These are phyloP conservation scores for Gossypium turneri DNA, from an alignment of 345 rosid species.

Conservation along the genomic window DNA sequence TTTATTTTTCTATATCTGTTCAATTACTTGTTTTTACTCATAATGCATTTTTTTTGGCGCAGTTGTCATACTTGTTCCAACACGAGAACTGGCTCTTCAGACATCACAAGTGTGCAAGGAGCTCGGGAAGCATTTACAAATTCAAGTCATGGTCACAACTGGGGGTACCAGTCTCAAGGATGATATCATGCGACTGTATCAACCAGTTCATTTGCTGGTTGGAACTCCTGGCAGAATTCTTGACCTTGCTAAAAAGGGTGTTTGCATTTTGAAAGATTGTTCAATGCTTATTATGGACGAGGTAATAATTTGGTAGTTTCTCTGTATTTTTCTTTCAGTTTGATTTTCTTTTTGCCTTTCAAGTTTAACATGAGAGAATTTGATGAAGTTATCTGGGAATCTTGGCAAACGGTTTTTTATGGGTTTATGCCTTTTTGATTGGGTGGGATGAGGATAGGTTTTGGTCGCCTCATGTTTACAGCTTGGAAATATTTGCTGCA, in stretches of 20 bases:
- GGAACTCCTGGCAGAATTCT: slow-evolving; percentile 99
- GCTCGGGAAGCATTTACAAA: slow-evolving; percentile 88
- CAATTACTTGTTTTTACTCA: neutral
- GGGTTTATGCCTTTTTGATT: neutral
- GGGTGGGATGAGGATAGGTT: neutral
- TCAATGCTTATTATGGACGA: slow-evolving; percentile 98
- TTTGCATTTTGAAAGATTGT: slow-evolving; percentile 93
- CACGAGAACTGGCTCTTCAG: slow-evolving; percentile 97
- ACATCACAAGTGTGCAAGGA: slow-evolving; percentile 99
- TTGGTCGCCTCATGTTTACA: neutral
- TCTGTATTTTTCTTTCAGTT: neutral
- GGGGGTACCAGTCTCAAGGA: slow-evolving; percentile 99
- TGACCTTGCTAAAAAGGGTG: slow-evolving; percentile 93
- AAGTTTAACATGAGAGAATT: neutral
- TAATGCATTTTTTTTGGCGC: slow-evolving; percentile 16
- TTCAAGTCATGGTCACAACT: slow-evolving; percentile 98
- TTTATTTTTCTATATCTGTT: neutral
- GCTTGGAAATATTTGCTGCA: neutral
- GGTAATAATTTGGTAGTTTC: slow-evolving; percentile 41
- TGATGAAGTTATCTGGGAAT: neutral
- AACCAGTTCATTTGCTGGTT: slow-evolving; percentile 94
- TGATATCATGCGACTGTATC: slow-evolving; percentile 98
- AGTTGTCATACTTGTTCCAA: slow-evolving; percentile 96
- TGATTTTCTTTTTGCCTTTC: slow-evolving; percentile 8
- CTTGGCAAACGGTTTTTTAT: neutral